Evolutionary conservation across 306 rosid species (phyloP).

Genomic region (Mimosa bimucronata): DNA sequence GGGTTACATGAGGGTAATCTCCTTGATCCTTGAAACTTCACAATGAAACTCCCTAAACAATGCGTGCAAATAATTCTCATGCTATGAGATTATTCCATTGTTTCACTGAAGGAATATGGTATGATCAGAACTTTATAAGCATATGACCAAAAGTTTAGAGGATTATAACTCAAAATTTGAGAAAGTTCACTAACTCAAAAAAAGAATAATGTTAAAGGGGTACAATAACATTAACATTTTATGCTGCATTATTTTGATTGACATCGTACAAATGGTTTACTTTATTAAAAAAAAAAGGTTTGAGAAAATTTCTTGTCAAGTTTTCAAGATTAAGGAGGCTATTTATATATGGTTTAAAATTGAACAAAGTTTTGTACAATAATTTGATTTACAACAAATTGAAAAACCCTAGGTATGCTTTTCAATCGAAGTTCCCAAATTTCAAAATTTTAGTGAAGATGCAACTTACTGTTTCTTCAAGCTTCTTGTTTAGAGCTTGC

Average conservation of each 20-base stretch:
- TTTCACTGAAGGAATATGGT: background rate
- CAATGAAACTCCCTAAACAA: background rate
- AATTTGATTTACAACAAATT: no score
- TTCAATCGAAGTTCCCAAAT: constrained; percentile 18
- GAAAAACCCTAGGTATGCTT: background rate
- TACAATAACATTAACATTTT: background rate
- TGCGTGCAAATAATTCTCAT: background rate
- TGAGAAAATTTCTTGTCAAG: background rate
- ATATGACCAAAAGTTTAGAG: background rate
- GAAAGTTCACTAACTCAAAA: no score
- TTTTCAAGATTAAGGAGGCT: background rate
- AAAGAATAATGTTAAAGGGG: background rate
- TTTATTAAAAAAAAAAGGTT: background rate
- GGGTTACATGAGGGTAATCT: background rate
- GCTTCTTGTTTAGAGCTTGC: constrained; percentile 77
- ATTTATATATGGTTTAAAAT: background rate
- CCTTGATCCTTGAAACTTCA: background rate
- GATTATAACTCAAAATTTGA: background rate
- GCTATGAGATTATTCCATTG: background rate
- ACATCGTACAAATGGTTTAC: background rate
- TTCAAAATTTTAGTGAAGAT: constrained; percentile 8
- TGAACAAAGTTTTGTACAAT: background rate
- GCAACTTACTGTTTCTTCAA: constrained; percentile 83
- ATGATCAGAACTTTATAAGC: background rate
- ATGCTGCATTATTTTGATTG: background rate